Evolutionary conservation across 2,329 filamentous ascomycete species (phyloP), one percentile per base, ranked within the genome.

Genomic region (Cercospora citrullina): DNA sequence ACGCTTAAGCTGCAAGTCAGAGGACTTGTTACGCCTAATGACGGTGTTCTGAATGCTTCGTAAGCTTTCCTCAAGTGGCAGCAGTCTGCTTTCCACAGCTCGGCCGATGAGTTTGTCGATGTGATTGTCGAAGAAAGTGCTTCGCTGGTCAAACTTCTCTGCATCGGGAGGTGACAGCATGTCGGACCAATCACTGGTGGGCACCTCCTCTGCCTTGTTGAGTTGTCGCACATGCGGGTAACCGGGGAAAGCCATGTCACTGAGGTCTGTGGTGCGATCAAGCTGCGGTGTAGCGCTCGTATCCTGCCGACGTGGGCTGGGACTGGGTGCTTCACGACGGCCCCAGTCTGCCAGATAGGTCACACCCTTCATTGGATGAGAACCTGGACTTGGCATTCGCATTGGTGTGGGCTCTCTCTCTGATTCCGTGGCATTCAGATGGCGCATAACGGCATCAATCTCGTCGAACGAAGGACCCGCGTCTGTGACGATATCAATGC

Each of bases 111-210:
- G 81, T 61, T 93, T 89, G 77, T 97, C 93, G 70, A 99, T 92
- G 76, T 92, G 93, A 58, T 88, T 90, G 76, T 98, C 93, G 75
- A 98, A 97, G 85, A 97, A 98, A 58, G 88, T 87, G 71, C 91
- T 92, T 59, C 93, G 89, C 63, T 89, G 89, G 71, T 91, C 88
- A 65, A 98, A 84, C 79, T 96, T 97, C 61, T 89, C 87, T 67
- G 96, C 92, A 75, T 96, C 92, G 36, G 90, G 89, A 18, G 92
- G 91, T 9, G 91, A 90, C 69, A 97, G 89, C 58, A 90, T 88
- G 76, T 91, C 91, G 75, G 96, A 93, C 95, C 95, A 99, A 78
- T 98, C 94, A 77, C 94, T 97, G 68, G 89, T 87, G 26, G 90
- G 89, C 16, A 90, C 83, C 69, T 87, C 89, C 30, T 87, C 86